These are phyloP conservation scores for Sarcodon sp. DNA, from an alignment of 768 basidiomycete species.

Conservation along the genomic window DNA sequence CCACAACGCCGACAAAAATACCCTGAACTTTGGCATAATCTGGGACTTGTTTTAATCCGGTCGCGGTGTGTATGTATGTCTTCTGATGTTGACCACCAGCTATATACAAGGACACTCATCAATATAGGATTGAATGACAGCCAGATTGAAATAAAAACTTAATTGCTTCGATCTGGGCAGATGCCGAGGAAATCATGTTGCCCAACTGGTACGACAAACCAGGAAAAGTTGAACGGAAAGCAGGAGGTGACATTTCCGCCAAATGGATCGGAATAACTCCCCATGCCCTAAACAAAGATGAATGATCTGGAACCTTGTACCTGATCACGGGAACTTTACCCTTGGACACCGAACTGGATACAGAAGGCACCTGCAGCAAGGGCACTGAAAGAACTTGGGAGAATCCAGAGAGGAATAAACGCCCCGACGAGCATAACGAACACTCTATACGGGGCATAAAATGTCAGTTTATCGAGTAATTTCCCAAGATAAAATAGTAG, in stretches of 20 bases:
- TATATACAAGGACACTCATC: neutral
- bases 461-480: neutral
- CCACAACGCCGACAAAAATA: slow-evolving; percentile 76
- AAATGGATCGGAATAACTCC: slow-evolving; percentile 60
- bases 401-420: slow-evolving; percentile 75
- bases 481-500: neutral
- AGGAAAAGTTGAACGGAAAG: slow-evolving; percentile 81
- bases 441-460: slow-evolving; percentile 19
- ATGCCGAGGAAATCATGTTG: slow-evolving; percentile 29
- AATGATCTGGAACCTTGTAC: neutral
- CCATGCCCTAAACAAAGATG: neutral
- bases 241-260: slow-evolving; percentile 76
- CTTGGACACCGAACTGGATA: slow-evolving; percentile 81
- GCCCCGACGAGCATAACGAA: slow-evolving; percentile 43
- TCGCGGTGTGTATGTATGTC: slow-evolving; percentile 17
- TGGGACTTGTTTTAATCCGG: slow-evolving; percentile 18
- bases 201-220: slow-evolving; percentile 80
- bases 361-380: slow-evolving; percentile 82
- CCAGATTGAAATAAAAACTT: slow-evolving; percentile 1
- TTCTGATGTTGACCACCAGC: slow-evolving; percentile 29
- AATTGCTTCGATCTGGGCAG: slow-evolving; percentile 20
- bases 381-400: slow-evolving; percentile 53
- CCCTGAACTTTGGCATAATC: slow-evolving; percentile 59
- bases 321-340: slow-evolving; percentile 20
- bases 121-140: neutral